Conservation (phyloP, 345 rosid species). For the Conringia planisiliqua region DNA sequence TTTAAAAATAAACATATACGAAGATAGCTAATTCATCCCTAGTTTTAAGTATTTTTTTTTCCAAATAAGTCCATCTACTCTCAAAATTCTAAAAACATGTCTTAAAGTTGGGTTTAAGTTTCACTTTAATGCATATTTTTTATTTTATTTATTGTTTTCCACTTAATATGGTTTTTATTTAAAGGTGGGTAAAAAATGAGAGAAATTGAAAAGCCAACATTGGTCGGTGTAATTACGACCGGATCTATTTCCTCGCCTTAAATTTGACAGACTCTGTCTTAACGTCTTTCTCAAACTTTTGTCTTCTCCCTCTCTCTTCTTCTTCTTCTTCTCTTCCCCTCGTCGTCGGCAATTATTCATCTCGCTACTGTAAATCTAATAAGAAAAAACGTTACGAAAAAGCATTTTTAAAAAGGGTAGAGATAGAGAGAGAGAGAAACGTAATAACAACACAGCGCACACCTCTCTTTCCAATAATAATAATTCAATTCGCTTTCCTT, state of each 20-base stretch:
- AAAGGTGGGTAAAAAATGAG: not conserved
- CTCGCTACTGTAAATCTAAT: slow-evolving; percentile 17
- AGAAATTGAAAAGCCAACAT: slow-evolving; percentile 13
- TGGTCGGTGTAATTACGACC: slow-evolving; percentile 31
- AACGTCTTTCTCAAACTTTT: slow-evolving; percentile 25
- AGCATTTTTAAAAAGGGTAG: not conserved
- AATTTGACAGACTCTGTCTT: slow-evolving; percentile 8
- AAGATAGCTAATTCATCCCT: not conserved
- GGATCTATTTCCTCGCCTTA: slow-evolving; percentile 16
- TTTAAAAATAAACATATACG: not conserved
- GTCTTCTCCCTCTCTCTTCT: not conserved
- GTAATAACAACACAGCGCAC: slow-evolving; percentile 22
- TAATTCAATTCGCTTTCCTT: slow-evolving; percentile 14
- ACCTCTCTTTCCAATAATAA: slow-evolving; percentile 2
- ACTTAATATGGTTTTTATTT: not conserved
- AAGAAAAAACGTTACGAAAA: not conserved
- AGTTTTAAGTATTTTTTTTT: not conserved
- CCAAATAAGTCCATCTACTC: not conserved
- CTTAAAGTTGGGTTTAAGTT: not conserved
- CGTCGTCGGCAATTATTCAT: slow-evolving; percentile 20
- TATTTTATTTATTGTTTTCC: not conserved
- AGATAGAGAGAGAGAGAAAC: slow-evolving; percentile 2
- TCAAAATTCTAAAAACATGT: not conserved
- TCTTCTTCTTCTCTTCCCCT: slow-evolving; percentile 4
- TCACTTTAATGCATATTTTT: not conserved